Conservation (phyloP, 2,329 filamentous ascomycete genomes). For the Hypomyces rosellus region DNA sequence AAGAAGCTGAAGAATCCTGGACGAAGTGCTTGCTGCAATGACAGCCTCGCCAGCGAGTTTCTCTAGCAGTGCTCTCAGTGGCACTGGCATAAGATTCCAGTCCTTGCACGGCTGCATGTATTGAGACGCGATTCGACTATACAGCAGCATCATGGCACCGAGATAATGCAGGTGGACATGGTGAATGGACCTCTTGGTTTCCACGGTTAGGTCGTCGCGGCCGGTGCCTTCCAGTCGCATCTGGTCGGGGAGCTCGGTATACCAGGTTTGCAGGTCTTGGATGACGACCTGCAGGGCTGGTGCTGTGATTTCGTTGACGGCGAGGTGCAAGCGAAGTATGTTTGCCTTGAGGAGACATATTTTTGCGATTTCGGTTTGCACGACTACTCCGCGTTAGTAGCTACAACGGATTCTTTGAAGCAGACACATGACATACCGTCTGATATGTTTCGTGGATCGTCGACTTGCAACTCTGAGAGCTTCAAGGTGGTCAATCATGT, state of each 20-base stretch:
- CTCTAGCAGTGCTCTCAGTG: not conserved
- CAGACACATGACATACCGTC: not conserved
- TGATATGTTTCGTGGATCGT: slow-evolving; percentile 1
- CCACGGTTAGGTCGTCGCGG: slow-evolving; percentile 1
- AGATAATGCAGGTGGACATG: slow-evolving; percentile 8
- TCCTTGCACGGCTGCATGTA: not conserved
- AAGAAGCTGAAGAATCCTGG: slow-evolving; percentile 8
- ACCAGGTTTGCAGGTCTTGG: slow-evolving; percentile 5
- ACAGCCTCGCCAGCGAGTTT: not conserved
- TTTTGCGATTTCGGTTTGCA: slow-evolving; percentile 10
- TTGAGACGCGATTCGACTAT: slow-evolving; percentile 4
- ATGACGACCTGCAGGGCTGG: not conserved
- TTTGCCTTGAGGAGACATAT: slow-evolving; percentile 9
- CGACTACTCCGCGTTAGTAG: slow-evolving; percentile 1
- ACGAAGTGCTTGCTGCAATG: slow-evolving; percentile 7
- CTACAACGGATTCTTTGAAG: not conserved
- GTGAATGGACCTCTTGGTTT: slow-evolving; percentile 4
- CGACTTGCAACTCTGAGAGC: slow-evolving; percentile 2
- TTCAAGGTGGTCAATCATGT: not conserved
- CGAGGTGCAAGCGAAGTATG: slow-evolving; percentile 9
- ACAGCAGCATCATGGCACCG: slow-evolving; percentile 5
- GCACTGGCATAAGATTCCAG: not conserved
- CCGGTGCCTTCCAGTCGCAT: not conserved
- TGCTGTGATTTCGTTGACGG: slow-evolving; percentile 1
- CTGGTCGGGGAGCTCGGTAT: slow-evolving; percentile 1